phyloP scores from a whole-genome alignment of 2,329 filamentous ascomycete species.

The Cordyceps cateniannulata region DNA sequence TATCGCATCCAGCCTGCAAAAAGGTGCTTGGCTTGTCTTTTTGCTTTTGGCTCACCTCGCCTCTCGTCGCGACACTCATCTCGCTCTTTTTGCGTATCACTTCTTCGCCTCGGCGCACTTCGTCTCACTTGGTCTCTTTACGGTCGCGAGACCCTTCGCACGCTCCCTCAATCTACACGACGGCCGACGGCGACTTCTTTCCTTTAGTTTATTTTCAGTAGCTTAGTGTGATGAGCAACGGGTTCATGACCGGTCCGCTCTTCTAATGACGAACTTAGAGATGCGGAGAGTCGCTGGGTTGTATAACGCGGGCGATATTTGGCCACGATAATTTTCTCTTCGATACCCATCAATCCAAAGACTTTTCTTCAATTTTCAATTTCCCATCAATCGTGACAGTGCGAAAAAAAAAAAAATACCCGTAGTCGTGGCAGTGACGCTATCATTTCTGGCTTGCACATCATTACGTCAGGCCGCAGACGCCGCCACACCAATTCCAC shows the following conservation, averaged over 20 bases:
- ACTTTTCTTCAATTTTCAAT: neutral
- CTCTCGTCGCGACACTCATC: neutral
- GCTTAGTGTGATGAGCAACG: neutral
- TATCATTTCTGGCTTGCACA: neutral
- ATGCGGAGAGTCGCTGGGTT: slow-evolving; percentile 7
- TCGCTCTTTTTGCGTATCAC: neutral
- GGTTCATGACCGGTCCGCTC: neutral
- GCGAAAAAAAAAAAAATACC: neutral
- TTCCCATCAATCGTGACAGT: neutral
- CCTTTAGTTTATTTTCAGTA: slow-evolving; percentile 1
- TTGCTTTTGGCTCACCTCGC: neutral
- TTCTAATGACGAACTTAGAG: slow-evolving; percentile 6
- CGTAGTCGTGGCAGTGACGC: neutral
- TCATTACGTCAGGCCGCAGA: slow-evolving; percentile 10
- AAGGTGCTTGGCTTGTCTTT: neutral
- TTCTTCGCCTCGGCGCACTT: neutral
- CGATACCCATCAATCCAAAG: slow-evolving; percentile 19
- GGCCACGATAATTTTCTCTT: slow-evolving; percentile 14
- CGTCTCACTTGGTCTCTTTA: neutral
- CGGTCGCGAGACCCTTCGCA: neutral
- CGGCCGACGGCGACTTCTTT: slow-evolving; percentile 10
- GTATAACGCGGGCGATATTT: slow-evolving; percentile 10
- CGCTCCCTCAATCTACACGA: slow-evolving; percentile 8
- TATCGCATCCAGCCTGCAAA: neutral
- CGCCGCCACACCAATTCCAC: neutral